These are phyloP conservation scores for Suillus hirtellus DNA, from an alignment of 768 basidiomycete genomes.

Conservation along the genomic window DNA sequence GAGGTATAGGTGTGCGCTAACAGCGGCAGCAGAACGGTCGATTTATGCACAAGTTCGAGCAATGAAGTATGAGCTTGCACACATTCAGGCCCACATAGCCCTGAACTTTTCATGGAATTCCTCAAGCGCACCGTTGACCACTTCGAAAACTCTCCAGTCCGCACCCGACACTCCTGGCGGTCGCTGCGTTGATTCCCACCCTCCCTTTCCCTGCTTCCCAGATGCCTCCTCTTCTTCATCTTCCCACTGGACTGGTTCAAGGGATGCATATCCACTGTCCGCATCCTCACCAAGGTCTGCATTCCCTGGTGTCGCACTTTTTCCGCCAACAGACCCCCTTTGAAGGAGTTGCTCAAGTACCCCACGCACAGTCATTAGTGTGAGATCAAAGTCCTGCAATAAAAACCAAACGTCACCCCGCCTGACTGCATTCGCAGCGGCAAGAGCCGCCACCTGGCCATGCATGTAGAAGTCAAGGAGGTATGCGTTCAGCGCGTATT, in stretches of 20 bases:
- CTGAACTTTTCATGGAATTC: conserved; percentile 63
- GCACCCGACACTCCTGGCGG: conserved; percentile 42
- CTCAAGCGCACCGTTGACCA: conserved; percentile 41
- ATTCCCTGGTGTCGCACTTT: conserved; percentile 18
- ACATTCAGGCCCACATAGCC: conserved; percentile 57
- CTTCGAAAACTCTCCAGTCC: conserved; percentile 59
- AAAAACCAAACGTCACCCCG: conserved; percentile 65
- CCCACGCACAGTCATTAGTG: conserved; percentile 48
- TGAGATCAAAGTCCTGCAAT: conserved; percentile 57
- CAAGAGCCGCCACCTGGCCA: conserved; percentile 53
- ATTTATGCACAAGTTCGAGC: not conserved
- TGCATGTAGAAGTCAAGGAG: conserved; percentile 69
- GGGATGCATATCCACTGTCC: conserved; percentile 36
- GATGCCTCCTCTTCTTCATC: conserved; percentile 20
- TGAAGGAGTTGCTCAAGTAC: conserved; percentile 49
- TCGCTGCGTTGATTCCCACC: conserved; percentile 6
- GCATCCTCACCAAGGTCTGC: conserved; percentile 24
- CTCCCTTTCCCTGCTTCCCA: conserved; percentile 7
- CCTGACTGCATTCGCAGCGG: conserved; percentile 57
- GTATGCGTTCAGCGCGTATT: conserved; percentile 58
- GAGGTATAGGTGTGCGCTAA: not conserved
- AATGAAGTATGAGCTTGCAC: not conserved
- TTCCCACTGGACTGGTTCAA: conserved; percentile 29
- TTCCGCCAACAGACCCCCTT: conserved; percentile 22
- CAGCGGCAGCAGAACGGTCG: not conserved